phyloP scores from a whole-genome alignment of 192 early-diverging fungal species.

The Umbelopsis ramanniana region DNA sequence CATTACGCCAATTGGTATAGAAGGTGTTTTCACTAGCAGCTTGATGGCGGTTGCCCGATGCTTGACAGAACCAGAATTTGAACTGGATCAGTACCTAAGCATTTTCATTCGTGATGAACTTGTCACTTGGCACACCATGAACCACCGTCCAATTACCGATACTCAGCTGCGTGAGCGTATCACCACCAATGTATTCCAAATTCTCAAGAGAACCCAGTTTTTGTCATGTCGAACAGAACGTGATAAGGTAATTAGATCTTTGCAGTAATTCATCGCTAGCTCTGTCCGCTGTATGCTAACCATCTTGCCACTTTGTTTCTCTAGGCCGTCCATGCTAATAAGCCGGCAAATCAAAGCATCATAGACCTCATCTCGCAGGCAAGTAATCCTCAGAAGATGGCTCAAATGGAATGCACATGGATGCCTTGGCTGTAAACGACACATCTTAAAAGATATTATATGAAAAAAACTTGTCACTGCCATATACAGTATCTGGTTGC shows the following conservation, averaged over 20 bases:
- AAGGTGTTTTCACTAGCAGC: constrained; percentile 86
- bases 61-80: constrained; percentile 83
- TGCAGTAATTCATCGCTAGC: background rate
- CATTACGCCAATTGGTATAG: constrained; percentile 91
- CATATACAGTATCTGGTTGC: background rate
- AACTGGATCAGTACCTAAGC: constrained; percentile 92
- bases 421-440: constrained; percentile 79
- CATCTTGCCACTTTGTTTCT: constrained; percentile 11
- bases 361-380: constrained; percentile 91
- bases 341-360: constrained; percentile 82
- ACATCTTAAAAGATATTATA: background rate
- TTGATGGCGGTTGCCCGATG: constrained; percentile 86
- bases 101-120: constrained; percentile 97
- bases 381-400: constrained; percentile 89
- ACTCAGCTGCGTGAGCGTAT: constrained; percentile 69
- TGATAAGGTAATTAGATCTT: constrained; percentile 61
- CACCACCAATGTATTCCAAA: constrained; percentile 69
- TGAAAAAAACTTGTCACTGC: background rate
- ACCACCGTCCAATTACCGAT: constrained; percentile 65
- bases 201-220: constrained; percentile 69
- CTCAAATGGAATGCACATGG: constrained; percentile 95
- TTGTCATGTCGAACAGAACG: constrained; percentile 76
- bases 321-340: constrained; percentile 52
- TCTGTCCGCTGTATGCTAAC: background rate
- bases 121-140: constrained; percentile 70